Percentiles rank a stretch among this genome's conserved stretches.
Conservation (phyloP, 805 yeast genomes). For the Nakazawaea ernobii region DNA sequence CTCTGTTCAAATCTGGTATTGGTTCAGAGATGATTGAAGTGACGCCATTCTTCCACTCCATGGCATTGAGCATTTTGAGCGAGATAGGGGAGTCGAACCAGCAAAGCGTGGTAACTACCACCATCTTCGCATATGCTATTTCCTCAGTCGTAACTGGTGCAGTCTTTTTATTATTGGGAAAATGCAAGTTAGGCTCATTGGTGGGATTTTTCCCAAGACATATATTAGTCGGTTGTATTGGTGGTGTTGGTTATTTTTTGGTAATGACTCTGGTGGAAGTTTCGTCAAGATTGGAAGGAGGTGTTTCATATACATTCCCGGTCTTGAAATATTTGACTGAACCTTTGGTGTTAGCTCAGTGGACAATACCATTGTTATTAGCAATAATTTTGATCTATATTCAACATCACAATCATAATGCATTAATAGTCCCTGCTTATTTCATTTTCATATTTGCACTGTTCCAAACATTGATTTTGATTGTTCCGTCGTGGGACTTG, state of each 20-base stretch:
- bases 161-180: conserved; percentile 73
- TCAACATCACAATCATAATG: conserved; percentile 53
- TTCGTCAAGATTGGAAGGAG: conserved; percentile 73
- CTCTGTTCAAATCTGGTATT: conserved; percentile 83
- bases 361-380: conserved; percentile 65
- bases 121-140: conserved; percentile 77
- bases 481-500: conserved; percentile 63
- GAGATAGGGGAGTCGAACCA: conserved; percentile 43
- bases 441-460: conserved; percentile 64
- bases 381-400: conserved; percentile 56
- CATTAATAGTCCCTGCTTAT: conserved; percentile 75
- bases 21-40: conserved; percentile 99
- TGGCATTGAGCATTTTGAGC: conserved; percentile 70
- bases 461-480: conserved; percentile 63
- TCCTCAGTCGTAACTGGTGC: conserved; percentile 84
- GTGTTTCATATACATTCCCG: conserved; percentile 54
- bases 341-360: conserved; percentile 44
- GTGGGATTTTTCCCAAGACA: conserved; percentile 97
- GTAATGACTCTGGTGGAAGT: conserved; percentile 90
- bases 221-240: conserved; percentile 93
- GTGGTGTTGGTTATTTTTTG: conserved; percentile 95
- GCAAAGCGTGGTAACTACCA: conserved; percentile 69
- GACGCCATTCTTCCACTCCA: conserved; percentile 96
- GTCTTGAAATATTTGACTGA: conserved; percentile 47
- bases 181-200: conserved; percentile 71